Evolutionary conservation across 805 yeast genomes (phyloP), one percentile per base, ranked within the genome.

Genomic region (Schwanniomyces pseudopolymorphus): DNA sequence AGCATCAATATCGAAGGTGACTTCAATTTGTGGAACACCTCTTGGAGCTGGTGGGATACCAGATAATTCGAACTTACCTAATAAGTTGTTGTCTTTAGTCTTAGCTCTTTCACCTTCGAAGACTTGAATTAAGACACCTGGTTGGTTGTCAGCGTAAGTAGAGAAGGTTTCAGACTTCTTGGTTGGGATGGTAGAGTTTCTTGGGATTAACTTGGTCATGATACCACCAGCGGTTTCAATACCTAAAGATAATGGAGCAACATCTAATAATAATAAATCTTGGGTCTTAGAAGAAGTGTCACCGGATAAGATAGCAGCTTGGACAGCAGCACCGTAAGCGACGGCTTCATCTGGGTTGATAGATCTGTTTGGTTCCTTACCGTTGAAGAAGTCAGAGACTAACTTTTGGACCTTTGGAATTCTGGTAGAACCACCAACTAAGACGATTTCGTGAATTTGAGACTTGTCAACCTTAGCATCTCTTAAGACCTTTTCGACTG

Each of bases 161-260:
- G 77, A 71, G 74, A 72, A 72, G 53, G 77, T 72, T 70, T 76
- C 70, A 69, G 75, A 70, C 69, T 72, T 72, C 61, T 71, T 72
- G 58, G 77, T 72, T 64, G 77, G 77, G 51, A 72, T 76, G 59
- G 77, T 72, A 66, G 77, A 68, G 72, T 72, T 72, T 72, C 77
- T 72, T 67, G 77, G 77, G 54, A 72, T 76, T 87, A 64, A 72
- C 77, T 61, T 76, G 77, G 53, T 77, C 77, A 54, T 72, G 70
- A 47, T 72, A 69, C 77, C 77, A 70, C 97, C 97, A 47, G 96
- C 97, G 66, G 91, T 91, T 65, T 72, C 77, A 54, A 72, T 76
- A 69, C 77, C 77, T 59, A 72, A 66, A 57, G 77, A 72, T 65
- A 72, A 72, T 69, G 77, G 77, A 61, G 71, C 71, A 57, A 72